phyloP scores from a whole-genome alignment of 1,284 basidiomycete genomes.

The Fomitopsis schrenkii region DNA sequence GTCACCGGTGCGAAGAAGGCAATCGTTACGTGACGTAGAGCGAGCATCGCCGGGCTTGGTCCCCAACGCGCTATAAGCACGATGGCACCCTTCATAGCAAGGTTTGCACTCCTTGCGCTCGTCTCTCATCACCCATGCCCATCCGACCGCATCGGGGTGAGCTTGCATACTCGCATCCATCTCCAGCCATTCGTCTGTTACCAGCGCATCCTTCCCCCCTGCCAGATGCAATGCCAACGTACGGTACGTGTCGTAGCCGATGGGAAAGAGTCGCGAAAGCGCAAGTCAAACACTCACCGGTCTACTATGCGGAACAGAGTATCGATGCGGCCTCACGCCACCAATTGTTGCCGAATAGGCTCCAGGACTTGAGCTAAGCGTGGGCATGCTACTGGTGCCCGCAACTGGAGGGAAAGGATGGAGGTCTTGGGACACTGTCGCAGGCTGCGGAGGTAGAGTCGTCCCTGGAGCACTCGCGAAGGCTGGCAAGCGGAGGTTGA shows the following conservation, averaged over 20 bases:
- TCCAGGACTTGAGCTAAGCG: slow-evolving; percentile 13
- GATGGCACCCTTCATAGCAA: background rate
- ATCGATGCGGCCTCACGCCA: slow-evolving; percentile 1
- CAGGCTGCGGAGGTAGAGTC: background rate
- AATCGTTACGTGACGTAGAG: background rate
- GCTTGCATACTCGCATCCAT: background rate
- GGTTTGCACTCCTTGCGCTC: background rate
- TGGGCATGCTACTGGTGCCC: slow-evolving; percentile 16
- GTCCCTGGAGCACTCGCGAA: background rate
- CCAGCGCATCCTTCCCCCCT: background rate
- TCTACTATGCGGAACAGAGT: slow-evolving; percentile 13
- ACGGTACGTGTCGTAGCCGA: background rate
- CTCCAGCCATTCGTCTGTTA: background rate
- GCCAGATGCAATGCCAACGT: background rate
- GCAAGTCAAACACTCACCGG: slow-evolving; percentile 9
- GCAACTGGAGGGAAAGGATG: slow-evolving; percentile 8
- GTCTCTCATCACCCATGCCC: background rate
- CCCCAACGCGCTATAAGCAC: background rate
- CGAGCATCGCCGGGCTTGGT: background rate
- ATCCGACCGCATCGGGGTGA: background rate
- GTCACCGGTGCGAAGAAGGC: background rate
- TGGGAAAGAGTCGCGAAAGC: background rate
- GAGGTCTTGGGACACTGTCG: background rate
- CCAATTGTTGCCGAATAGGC: slow-evolving; percentile 7
- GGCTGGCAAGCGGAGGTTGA: background rate